Conservation (phyloP, 176 grass and related monocot species). For the Ampelocalamus luodianensis region DNA sequence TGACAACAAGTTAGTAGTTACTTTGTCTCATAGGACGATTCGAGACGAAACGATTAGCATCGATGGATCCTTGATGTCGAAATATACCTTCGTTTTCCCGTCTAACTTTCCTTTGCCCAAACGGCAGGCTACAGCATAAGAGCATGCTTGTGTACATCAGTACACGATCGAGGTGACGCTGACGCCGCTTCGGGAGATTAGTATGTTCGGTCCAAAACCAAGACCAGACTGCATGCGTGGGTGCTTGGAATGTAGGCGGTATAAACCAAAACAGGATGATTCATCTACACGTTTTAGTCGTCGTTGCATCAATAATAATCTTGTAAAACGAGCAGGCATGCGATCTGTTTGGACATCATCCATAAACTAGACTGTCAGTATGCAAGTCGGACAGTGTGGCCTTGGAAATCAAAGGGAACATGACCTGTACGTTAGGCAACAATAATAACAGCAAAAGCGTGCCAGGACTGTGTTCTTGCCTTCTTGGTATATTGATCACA, state of each 20-base stretch:
- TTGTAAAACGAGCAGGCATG: not conserved
- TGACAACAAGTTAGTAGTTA: not conserved
- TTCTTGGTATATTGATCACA: not conserved
- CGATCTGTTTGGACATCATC: conserved; percentile 14
- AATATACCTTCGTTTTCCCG: not conserved
- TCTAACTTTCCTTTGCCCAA: not conserved
- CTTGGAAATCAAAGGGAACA: conserved; percentile 43
- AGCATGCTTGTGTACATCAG: not conserved
- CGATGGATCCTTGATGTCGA: not conserved
- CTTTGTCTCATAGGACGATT: not conserved
- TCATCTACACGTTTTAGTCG: not conserved
- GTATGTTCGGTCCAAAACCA: conserved; percentile 13
- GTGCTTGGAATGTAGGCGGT: not conserved
- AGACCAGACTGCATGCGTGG: conserved; percentile 5
- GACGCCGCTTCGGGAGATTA: not conserved
- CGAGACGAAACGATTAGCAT: not conserved
- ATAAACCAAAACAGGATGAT: conserved; percentile 4
- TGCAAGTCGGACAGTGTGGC: conserved; percentile 22
- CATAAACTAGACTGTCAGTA: not conserved
- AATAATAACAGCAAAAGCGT: conserved; percentile 26
- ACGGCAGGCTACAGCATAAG: not conserved
- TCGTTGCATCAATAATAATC: not conserved
- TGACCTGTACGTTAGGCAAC: conserved; percentile 34
- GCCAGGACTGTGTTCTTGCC: conserved; percentile 24
- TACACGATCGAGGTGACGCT: not conserved